phyloP scores from a whole-genome alignment of 2,329 filamentous ascomycete species.

The Dothistroma septosporum region DNA sequence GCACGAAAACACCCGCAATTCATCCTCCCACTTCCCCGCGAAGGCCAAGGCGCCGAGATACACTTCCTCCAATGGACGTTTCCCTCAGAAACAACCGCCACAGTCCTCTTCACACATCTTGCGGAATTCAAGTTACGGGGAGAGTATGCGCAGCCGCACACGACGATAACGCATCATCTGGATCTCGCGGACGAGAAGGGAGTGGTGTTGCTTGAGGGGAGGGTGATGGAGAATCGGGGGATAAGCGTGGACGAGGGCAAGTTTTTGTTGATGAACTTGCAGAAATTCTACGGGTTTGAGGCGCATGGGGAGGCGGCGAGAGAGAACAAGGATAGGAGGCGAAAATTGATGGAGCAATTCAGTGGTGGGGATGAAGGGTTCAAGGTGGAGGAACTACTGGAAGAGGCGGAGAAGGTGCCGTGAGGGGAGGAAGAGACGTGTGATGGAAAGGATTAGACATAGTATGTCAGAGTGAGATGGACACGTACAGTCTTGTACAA shows the following conservation, averaged over 20 bases:
- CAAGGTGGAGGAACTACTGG: conserved; percentile 76
- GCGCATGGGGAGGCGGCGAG: conserved; percentile 56
- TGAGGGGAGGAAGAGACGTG: conserved; percentile 15
- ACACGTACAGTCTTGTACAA: background rate
- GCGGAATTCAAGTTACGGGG: conserved; percentile 89
- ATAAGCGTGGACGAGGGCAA: conserved; percentile 76
- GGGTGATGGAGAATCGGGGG: conserved; percentile 70
- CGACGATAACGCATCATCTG: conserved; percentile 84
- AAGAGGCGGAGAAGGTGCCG: conserved; percentile 77
- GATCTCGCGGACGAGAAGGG: conserved; percentile 72
- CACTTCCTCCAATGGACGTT: conserved; percentile 98
- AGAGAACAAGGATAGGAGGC: conserved; percentile 67
- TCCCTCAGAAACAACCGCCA: conserved; percentile 58
- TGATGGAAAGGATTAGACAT: background rate
- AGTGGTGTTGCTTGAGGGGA: conserved; percentile 80
- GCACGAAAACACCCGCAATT: conserved; percentile 80
- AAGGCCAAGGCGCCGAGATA: conserved; percentile 71
- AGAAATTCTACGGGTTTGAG: conserved; percentile 79
- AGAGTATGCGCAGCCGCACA: conserved; percentile 87
- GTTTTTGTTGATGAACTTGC: conserved; percentile 87
- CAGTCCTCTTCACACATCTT: conserved; percentile 84
- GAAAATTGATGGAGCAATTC: conserved; percentile 75
- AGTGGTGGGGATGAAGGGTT: conserved; percentile 72
- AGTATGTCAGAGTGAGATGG: too few relatives aligned
- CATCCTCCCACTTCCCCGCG: conserved; percentile 76